Percentiles rank a stretch among this genome's conserved stretches.
Conservation (phyloP, 306 rosid genomes). For the Rubus idaeus region DNA sequence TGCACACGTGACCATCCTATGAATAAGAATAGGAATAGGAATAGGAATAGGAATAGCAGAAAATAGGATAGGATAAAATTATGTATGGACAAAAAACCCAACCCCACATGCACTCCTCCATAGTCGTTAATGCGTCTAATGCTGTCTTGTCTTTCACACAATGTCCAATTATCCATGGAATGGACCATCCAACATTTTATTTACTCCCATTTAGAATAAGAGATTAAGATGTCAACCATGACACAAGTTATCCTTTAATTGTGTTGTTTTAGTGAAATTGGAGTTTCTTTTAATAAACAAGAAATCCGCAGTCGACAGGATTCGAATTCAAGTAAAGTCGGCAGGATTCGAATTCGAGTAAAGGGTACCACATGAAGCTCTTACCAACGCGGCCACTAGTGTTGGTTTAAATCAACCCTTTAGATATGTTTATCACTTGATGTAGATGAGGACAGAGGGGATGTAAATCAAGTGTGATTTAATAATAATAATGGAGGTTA, state of each 20-base stretch:
- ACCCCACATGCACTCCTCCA: constrained; percentile 7
- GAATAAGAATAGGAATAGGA: not conserved
- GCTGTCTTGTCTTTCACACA: not conserved
- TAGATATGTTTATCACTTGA: not conserved
- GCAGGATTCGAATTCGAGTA: too few relatives aligned
- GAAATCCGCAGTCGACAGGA: too few relatives aligned
- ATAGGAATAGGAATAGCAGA: not conserved
- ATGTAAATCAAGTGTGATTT: not conserved
- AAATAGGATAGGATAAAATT: not conserved
- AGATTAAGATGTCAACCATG: too few relatives aligned
- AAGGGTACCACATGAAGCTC: too few relatives aligned
- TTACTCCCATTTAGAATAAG: too few relatives aligned
- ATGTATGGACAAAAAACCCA: not conserved
- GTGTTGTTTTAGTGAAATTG: too few relatives aligned
- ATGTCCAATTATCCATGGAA: not conserved
- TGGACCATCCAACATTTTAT: too few relatives aligned
- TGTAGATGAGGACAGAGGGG: not conserved
- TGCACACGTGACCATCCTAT: constrained; percentile 5
- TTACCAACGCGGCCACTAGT: too few relatives aligned
- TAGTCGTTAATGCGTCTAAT: constrained; percentile 4
- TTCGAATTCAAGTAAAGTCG: too few relatives aligned
- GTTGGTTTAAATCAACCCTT: too few relatives aligned
- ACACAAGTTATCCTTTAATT: too few relatives aligned
- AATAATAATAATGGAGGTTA: not conserved
- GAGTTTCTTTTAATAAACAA: too few relatives aligned